Percentiles rank a stretch among this genome's conserved stretches.
These are phyloP conservation scores for Pseudogymnoascus sp. DNA, from an alignment of 2,329 filamentous ascomycete species.

Conservation along the genomic window DNA sequence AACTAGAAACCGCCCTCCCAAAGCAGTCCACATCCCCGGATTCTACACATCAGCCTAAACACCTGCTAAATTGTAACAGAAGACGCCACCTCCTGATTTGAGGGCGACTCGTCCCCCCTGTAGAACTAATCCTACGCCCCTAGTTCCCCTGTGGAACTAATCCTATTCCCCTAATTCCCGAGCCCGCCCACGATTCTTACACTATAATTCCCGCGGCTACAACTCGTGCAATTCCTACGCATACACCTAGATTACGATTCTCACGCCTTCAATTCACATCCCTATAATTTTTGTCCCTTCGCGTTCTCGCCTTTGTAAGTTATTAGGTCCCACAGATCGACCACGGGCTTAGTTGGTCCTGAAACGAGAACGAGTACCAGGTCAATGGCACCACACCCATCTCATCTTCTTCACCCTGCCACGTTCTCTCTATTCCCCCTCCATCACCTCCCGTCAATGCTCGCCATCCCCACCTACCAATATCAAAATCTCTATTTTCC, in stretches of 20 bases:
- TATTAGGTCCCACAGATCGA: background rate
- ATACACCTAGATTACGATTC: background rate
- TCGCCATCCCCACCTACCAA: background rate
- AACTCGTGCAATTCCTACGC: background rate
- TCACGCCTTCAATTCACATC: background rate
- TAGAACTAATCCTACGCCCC: background rate
- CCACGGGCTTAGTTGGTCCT: background rate
- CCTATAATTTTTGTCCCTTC: background rate
- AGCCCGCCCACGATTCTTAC: background rate
- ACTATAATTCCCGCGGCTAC: background rate
- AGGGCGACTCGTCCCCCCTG: background rate
- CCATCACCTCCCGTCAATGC: background rate
- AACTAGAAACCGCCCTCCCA: background rate
- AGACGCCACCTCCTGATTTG: background rate
- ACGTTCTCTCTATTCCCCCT: background rate
- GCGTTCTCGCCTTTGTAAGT: background rate
- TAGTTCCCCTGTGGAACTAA: background rate
- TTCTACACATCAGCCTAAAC: slow-evolving; percentile 3
- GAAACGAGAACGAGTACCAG: background rate
- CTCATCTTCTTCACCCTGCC: background rate
- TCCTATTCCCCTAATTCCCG: background rate
- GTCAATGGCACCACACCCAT: background rate
- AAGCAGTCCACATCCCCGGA: slow-evolving; percentile 4
- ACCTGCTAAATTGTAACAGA: background rate
- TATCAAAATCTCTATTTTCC: background rate